phyloP scores from a whole-genome alignment of 1,139 yeast species.

The Candida glucosophila region DNA sequence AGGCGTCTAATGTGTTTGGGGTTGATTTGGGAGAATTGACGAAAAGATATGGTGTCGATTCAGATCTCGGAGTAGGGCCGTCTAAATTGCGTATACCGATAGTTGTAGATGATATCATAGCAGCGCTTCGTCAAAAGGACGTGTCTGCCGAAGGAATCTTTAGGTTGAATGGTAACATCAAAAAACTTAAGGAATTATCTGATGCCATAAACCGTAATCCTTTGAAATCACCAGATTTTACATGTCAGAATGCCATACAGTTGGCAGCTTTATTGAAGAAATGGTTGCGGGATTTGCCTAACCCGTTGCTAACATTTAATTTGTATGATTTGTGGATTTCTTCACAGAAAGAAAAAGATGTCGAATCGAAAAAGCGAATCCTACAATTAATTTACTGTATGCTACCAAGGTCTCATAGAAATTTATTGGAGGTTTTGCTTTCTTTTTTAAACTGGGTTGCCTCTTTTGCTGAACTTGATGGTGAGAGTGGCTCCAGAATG shows the following conservation, averaged over 20 bases:
- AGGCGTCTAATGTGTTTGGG: constrained; percentile 57
- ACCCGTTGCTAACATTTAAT: constrained; percentile 73
- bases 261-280: constrained; percentile 89
- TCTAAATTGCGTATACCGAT: constrained; percentile 74
- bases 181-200: constrained; percentile 66
- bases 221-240: constrained; percentile 60
- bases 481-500: constrained; percentile 91
- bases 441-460: constrained; percentile 94
- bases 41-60: constrained; percentile 73
- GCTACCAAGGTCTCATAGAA: constrained; percentile 77
- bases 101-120: constrained; percentile 76
- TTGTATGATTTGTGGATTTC: constrained; percentile 76
- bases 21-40: constrained; percentile 65
- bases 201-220: constrained; percentile 73
- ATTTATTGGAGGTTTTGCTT: constrained; percentile 76
- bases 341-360: constrained; percentile 53
- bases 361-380: constrained; percentile 42
- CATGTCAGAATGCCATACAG: constrained; percentile 81
- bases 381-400: constrained; percentile 69
- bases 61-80: constrained; percentile 84
- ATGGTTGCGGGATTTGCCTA: constrained; percentile 87
- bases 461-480: constrained; percentile 84
- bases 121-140: constrained; percentile 82
- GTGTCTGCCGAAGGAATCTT: constrained; percentile 96
- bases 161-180: constrained; percentile 92